Evolutionary conservation across 345 rosid genomes (phyloP), one percentile per base, ranked within the genome.

Genomic region (Ceriops zippeliana): DNA sequence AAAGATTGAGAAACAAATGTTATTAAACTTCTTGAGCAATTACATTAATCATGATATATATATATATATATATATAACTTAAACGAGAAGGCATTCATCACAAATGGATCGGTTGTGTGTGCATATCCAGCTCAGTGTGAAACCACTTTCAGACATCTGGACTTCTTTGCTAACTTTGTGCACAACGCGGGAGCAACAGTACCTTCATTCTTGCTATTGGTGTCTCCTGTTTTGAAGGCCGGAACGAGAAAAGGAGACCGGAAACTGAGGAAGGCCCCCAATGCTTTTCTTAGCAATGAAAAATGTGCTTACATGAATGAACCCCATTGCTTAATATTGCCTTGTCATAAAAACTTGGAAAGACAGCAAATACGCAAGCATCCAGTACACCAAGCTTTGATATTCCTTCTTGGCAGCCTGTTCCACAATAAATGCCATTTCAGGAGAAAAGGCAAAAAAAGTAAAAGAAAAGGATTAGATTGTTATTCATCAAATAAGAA

Each of bases 321-420:
- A 63, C 74, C 70, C 72, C 66, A 38, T 61, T 68, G 68, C 78
- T 70, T 85, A 90, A 69, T 69, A 80, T 56, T 60, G 79, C 81
- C 93, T 83, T 85, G 89, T 82, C 84, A 75, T 76, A 66, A 88
- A 70, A 81, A 85, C 85, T 70, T 82, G 90, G 78, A 76, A 71
- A 65, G 82, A 78, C 86, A 95, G 61, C 85, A 85, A 85, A 85
- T 66, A 84, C 74, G 85, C 78, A 77, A 82, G 82, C 85, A 83
- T 80, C 87, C 83, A 83, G 86, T 79, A 75, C 77, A 84, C 72
- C 81, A 84, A 67, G 85, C 87, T 69, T 81, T 82, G 86, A 67
- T 83, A 70, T 78, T 73, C 93, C 84, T 52, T 80, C 67, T 78
- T 84, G 66, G 84, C 73, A 9, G 69, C 96, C 99, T 95, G 96